Evolutionary conservation across 257 asterid species (phyloP), one percentile per base, ranked within the genome.

Genomic region (Solanum gracilifrons): DNA sequence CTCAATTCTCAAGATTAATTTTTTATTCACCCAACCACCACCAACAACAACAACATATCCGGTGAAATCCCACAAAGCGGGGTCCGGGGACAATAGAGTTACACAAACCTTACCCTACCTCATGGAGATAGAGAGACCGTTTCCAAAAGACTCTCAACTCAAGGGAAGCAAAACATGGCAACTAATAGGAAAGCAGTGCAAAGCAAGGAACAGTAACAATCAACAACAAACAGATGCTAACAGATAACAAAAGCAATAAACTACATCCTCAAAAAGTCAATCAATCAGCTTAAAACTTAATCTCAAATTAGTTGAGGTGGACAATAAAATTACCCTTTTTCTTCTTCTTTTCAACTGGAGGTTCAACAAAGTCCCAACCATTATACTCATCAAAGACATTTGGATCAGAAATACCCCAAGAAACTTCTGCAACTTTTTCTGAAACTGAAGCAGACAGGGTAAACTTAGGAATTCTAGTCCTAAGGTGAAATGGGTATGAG

Each of bases 341-440:
- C 84, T 77, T 87, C 83, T 87, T 89, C 33, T 69, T 31, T 16
- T 33, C 6, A 35, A 92, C 88, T 87, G 93, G 88, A 88, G 94
- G 48, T 89, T 92, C 93, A 36, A 84, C 90, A 85, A 92, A 86
- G 87, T 89, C 97, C 98, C 99, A 96, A 25, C 99, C 98, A 93
- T 96, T 96, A 90, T 88, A 94, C 71, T 91, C 95, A 86, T 93
- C 93, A 9, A 87, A 33, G 20, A 82, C 89, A 89, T 43, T 88
- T 41, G 51, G 84, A 18, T 93, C 94, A 87, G 92, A 88, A 16
- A 90, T 86, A 25, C 21, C 68, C 98, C 98, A 95, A 12, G 96
- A 92, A 37, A 91, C 39, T 35, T 90, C 92, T 87, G 84, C 76
- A 86, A 90, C 88, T 69, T 91, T 91, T 86, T 92, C 89, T 43